phyloP scores from a whole-genome alignment of 2,329 filamentous ascomycete species.

The Zymoseptoria pseudotritici region DNA sequence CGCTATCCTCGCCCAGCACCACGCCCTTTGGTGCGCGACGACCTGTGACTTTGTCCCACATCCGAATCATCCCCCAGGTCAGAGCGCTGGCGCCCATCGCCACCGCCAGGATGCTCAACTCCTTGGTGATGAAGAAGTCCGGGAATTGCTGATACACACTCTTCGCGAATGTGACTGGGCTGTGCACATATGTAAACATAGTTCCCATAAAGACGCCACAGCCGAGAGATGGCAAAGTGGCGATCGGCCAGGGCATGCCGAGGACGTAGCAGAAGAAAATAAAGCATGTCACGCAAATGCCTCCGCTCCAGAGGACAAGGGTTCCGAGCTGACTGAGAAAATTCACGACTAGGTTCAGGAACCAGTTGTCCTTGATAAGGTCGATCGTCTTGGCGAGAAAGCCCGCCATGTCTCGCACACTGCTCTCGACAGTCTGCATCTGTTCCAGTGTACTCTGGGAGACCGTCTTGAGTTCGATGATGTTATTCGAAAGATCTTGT shows the following conservation, averaged over 20 bases:
- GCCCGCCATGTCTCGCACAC: neutral
- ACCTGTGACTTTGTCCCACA: neutral
- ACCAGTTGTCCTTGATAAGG: neutral
- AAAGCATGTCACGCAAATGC: neutral
- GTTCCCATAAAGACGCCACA: neutral
- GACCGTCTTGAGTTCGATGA: neutral
- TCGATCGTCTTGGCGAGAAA: neutral
- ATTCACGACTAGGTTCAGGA: neutral
- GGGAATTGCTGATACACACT: neutral
- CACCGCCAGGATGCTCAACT: neutral
- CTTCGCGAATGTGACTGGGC: neutral
- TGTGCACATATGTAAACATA: neutral
- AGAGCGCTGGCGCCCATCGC: neutral
- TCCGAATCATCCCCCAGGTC: neutral
- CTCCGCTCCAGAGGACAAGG: neutral
- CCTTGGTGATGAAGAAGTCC: neutral
- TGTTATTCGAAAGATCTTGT: neutral
- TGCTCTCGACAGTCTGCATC: neutral
- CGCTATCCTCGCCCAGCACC: neutral
- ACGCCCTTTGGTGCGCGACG: neutral
- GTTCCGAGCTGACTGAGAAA: neutral
- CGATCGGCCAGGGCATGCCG: neutral
- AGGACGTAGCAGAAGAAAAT: neutral
- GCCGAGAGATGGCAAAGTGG: too few relatives aligned
- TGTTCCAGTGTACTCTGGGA: neutral